Evolutionary conservation across 1,284 basidiomycete genomes (phyloP), one percentile per base, ranked within the genome.

Genomic region (Psilocybe mexicana): DNA sequence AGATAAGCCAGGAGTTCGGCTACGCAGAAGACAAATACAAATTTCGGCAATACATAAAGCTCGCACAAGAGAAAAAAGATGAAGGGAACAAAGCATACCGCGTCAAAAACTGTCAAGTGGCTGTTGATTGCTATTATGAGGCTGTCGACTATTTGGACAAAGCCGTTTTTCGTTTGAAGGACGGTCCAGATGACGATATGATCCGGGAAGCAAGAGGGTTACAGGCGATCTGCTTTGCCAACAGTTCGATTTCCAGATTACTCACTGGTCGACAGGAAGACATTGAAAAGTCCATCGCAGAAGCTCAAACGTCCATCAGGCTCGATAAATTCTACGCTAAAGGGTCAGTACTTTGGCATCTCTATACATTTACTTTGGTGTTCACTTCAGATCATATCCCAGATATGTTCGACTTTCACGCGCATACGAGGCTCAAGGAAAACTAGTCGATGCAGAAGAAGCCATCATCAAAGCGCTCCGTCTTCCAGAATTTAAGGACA

Each of bases 351-450:
- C 26, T 24, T 18, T 33, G 30, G 4, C 30, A 33, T 47, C 10
- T 26, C 51, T 49, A 30, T 36, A n/a, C 26, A 3, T 25, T 14
- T 42, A 25, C 49, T 23, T 7, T 47, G 48, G 12, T 51, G 14
- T 33, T 5, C 14, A 40, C 11, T 45, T 14, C 36, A 53, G 3
- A 48, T 26, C 24, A 6, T 36, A 3, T 8, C 8, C 18, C 43
- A 70, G 67, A 30, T 70, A 69, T 47, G 57, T 66, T 7, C 65
- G 68, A 7, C 64, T 69, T 38, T 63, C 69, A n/a, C 62, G 58
- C 1, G 67, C 65, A 11, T 55, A 67, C 35, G 56, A 67, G 38
- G 47, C 60, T 43, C 49, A 66, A 11, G 61, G 64, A 6, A 52
- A 69, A 14, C 8, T 54, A 6, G 53, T 59, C 23, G 51, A 61